Evolutionary conservation across 805 yeast species (phyloP), one percentile per base, ranked within the genome.

Genomic region (Yarrowia sp.): DNA sequence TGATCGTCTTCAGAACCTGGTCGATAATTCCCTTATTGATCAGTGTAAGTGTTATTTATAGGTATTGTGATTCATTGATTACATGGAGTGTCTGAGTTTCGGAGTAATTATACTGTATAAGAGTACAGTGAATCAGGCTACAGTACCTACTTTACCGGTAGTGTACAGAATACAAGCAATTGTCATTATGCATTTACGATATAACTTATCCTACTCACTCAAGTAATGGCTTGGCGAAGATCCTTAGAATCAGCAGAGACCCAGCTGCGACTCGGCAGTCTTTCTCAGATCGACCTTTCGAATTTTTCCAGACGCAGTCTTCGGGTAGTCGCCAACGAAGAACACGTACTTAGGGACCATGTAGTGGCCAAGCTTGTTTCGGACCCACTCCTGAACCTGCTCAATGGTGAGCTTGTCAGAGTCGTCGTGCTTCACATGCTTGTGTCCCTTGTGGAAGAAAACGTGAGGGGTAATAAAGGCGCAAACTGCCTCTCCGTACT

Each of bases 271-370:
- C 55, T 61, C 63, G 4, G 73, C 74, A n/a, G 53, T 65, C 34
- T 69, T 69, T 46, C 71, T 66, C 36, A 75, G 70, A 30, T 75
- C 77, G 10, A 75, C 77, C 66, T 75, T 75, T 39, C 77, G 72
- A 46, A 75, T 73, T 64, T 75, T 75, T 6, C 77, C 77, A 13
- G 71, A 67, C 8, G 76, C 75, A 8, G 77, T 75, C 68, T 74
- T 73, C n/a, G 77, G 77, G 55, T 74, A 74, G 47, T 73, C 76
- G 10, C 61, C 67, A 5, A 72, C 73, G 33, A 70, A 70, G 43
- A 67, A 69, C 3, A 74, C 67, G 38, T 72, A 70, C 66, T 74
- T 73, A 15, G 77, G 77, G 20, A 70, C 71, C 75, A 75, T 71
- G 66, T 71, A 75, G 44, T 74, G 76, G 39, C 77, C 76, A 15